Conservation (phyloP, 805 yeast species). For the Metschnikowia hibisci region DNA sequence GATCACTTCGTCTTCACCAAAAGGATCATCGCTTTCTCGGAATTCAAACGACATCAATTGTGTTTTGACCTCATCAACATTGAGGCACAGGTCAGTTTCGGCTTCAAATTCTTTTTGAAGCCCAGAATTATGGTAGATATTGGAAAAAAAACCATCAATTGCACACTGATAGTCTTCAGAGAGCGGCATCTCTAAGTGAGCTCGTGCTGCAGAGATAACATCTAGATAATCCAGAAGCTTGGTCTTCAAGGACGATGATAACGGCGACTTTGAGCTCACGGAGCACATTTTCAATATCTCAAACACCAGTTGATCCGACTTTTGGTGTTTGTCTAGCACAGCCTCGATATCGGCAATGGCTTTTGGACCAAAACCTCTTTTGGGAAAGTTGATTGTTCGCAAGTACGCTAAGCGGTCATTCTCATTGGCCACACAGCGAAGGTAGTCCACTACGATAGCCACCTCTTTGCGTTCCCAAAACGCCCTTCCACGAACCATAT, state of each 20-base stretch:
- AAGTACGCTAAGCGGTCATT: conserved; percentile 58
- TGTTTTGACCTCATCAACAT: conserved; percentile 37
- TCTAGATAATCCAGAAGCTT: conserved; percentile 25
- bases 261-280: conserved; percentile 4
- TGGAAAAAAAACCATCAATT: conserved; percentile 20
- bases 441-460: conserved; percentile 53
- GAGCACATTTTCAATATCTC: conserved; percentile 9
- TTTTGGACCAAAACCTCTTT: conserved; percentile 64
- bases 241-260: conserved; percentile 13
- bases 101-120: conserved; percentile 25
- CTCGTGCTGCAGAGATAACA: conserved; percentile 22
- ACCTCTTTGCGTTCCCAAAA: conserved; percentile 81
- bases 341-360: conserved; percentile 31
- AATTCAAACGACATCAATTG: conserved; percentile 32
- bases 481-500: conserved; percentile 65
- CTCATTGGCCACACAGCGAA: conserved; percentile 58
- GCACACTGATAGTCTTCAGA: neutral
- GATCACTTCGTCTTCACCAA: conserved; percentile 5
- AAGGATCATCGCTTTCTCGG: conserved; percentile 26
- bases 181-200: conserved; percentile 4
- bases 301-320: conserved; percentile 5
- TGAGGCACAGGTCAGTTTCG: conserved; percentile 29
- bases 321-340: conserved; percentile 21
- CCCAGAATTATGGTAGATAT: conserved; percentile 27
- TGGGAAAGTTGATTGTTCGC: conserved; percentile 56